These are phyloP conservation scores for Carex parvula DNA, from an alignment of 176 grass and related monocot genomes.

Conservation along the genomic window DNA sequence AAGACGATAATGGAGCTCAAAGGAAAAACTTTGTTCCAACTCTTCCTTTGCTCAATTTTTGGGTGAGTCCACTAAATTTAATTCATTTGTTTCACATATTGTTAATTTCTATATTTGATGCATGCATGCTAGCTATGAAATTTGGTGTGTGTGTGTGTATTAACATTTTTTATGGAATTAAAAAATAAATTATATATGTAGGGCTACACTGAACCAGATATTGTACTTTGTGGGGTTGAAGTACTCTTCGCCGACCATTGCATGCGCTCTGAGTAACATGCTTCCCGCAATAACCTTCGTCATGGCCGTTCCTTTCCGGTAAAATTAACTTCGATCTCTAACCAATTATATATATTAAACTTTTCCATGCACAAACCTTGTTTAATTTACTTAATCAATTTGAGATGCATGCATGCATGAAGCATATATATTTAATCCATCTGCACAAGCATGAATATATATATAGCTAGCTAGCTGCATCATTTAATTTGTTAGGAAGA, in stretches of 20 bases:
- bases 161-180: too few species aligned
- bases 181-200: conserved; percentile 6
- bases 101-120: conserved; percentile 1
- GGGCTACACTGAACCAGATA: conserved; percentile 78
- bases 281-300: conserved; percentile 84
- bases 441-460: neutral
- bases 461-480: neutral
- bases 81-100: neutral
- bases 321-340: neutral
- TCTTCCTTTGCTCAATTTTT: conserved; percentile 75
- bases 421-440: neutral
- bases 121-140: neutral
- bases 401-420: neutral
- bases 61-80: conserved; percentile 39
- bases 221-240: conserved; percentile 76
- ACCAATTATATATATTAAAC: neutral
- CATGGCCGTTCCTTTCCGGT: conserved; percentile 61
- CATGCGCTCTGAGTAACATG: conserved; percentile 72
- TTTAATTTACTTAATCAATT: neutral
- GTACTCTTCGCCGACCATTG: conserved; percentile 69
- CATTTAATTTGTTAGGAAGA: neutral
- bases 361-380: neutral
- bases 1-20: conserved; percentile 39
- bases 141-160: neutral
- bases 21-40: conserved; percentile 54